A percentile compares a stretch with the other conserved stretches of the same genome.
Evolutionary conservation across 768 basidiomycete genomes (phyloP).

Genomic region (Russula abietina): DNA sequence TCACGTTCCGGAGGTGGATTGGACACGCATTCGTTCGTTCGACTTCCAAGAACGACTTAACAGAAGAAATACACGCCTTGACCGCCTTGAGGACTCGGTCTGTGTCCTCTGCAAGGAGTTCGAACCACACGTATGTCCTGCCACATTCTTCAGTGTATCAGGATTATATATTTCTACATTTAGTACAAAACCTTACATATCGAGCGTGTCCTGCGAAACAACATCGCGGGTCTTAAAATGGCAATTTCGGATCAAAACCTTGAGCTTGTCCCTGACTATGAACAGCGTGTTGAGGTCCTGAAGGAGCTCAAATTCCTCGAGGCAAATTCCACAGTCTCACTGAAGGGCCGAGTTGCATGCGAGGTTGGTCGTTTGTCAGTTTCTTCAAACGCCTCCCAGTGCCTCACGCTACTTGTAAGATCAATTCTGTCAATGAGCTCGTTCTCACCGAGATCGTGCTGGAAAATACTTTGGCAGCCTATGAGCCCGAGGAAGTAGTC

Average conservation of each 20-base stretch:
- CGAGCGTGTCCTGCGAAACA: slow-evolving; percentile 64
- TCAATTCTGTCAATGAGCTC: slow-evolving; percentile 97
- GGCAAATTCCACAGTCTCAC: slow-evolving; percentile 88
- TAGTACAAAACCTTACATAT: slow-evolving; percentile 77
- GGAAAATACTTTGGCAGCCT: slow-evolving; percentile 86
- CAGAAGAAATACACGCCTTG: slow-evolving; percentile 45
- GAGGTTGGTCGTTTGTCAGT: slow-evolving; percentile 50
- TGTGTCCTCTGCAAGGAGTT: slow-evolving; percentile 67
- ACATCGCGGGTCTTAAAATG: slow-evolving; percentile 71
- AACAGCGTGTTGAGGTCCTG: slow-evolving; percentile 86
- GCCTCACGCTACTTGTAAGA: slow-evolving; percentile 43
- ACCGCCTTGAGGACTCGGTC: slow-evolving; percentile 37
- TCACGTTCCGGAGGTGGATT: slow-evolving; percentile 70
- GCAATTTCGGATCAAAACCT: slow-evolving; percentile 95
- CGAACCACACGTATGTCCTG: slow-evolving; percentile 59
- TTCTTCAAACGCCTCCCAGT: neutral
- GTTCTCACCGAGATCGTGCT: slow-evolving; percentile 94
- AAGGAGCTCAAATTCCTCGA: slow-evolving; percentile 91
- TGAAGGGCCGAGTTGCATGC: slow-evolving; percentile 97
- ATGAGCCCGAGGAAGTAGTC: slow-evolving; percentile 94
- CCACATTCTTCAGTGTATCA: neutral
- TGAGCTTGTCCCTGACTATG: slow-evolving; percentile 94
- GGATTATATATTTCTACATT: slow-evolving; percentile 14
- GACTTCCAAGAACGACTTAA: slow-evolving; percentile 86
- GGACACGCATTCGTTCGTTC: slow-evolving; percentile 73